These are phyloP conservation scores for Clonostachys rosea DNA, from an alignment of 2,329 filamentous ascomycete species.

Conservation along the genomic window DNA sequence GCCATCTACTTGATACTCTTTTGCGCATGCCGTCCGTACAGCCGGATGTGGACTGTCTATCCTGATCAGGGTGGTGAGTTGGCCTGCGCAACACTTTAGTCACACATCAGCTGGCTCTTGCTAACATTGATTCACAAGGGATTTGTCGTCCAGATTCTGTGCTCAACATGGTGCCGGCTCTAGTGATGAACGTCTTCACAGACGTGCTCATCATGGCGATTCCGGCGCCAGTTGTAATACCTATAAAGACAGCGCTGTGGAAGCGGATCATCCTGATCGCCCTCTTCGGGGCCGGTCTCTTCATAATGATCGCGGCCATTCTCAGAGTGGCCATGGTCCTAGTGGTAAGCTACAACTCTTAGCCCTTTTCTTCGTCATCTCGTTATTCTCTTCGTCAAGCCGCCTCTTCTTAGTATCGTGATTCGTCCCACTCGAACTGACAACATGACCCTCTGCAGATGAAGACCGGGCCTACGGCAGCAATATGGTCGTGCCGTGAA, in stretches of 20 bases:
- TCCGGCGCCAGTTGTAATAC: slow-evolving; percentile 17
- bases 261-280: slow-evolving; percentile 20
- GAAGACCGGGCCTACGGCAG: slow-evolving; percentile 5
- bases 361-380: too few species aligned
- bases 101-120: too few species aligned
- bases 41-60: slow-evolving; percentile 22
- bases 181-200: slow-evolving; percentile 22
- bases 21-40: slow-evolving; percentile 22
- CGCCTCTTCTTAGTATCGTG: too few species aligned
- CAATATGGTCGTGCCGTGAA: slow-evolving; percentile 30
- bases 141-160: slow-evolving; percentile 21
- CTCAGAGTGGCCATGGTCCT: slow-evolving; percentile 18
- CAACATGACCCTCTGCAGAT: too few species aligned
- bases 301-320: slow-evolving; percentile 20
- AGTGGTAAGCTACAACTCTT: slow-evolving; percentile 7
- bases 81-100: too few species aligned
- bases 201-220: slow-evolving; percentile 24
- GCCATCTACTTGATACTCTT: slow-evolving; percentile 14
- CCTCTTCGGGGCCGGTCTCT: slow-evolving; percentile 21
- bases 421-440: too few species aligned
- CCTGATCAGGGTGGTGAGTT: slow-evolving; percentile 25
- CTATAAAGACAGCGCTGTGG: slow-evolving; percentile 14
- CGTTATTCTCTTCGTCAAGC: too few species aligned
- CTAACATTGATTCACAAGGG: too few species aligned
- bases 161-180: slow-evolving; percentile 18